Base-by-base conservation (phyloP, 169 alveolate species). In the Eimeria sp. region DNA sequence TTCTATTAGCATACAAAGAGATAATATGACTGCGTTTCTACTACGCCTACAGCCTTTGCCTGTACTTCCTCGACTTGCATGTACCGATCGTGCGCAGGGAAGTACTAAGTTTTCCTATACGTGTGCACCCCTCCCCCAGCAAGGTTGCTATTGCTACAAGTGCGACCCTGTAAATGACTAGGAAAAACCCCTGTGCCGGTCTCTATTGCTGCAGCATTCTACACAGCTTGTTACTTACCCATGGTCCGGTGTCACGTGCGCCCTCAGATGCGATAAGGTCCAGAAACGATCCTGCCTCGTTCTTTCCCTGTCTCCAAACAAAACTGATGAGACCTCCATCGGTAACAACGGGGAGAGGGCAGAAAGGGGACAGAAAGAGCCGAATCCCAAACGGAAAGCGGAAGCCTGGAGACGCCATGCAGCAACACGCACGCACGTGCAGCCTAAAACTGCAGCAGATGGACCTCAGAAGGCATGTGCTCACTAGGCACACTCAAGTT, bases 351-450 rank as follows among this genome's bases (percentile, higher is more conserved):
- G 96, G 9, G 89, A 57, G 22, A 94, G 83, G 45, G 89, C 87
- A 49, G 83, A 82, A 76, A 94, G 95, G 18, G 96, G 96, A 58
- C 89, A 40, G 82, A 94, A 67, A 47, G 96, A 80, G 34, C 95
- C 78, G 47, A 94, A 82, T 7, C 96, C 96, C 82, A 61, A 57
- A 27, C 96, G 96, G 58, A 94, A 94, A 0, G 96, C 96, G 34
- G 84, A 94, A 4, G 95, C 96, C 96, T 94, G 75, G 27, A 51
- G 22, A 18, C 84, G 51, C n/a, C 54, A 34, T 43, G 18, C 40
- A 54, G 20, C 80, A 43, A 1, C 70, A 47, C 67, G 43, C 54
- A 13, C 7, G 27, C 27, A 30, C 34, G 9, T 18, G 86, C 61
- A 75, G 86, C 43, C 18, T 43, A 34, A 30, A 75, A 43, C 13